Evolutionary conservation across 2,329 filamentous ascomycete genomes (phyloP).

Genomic region (Xylaria sp.): DNA sequence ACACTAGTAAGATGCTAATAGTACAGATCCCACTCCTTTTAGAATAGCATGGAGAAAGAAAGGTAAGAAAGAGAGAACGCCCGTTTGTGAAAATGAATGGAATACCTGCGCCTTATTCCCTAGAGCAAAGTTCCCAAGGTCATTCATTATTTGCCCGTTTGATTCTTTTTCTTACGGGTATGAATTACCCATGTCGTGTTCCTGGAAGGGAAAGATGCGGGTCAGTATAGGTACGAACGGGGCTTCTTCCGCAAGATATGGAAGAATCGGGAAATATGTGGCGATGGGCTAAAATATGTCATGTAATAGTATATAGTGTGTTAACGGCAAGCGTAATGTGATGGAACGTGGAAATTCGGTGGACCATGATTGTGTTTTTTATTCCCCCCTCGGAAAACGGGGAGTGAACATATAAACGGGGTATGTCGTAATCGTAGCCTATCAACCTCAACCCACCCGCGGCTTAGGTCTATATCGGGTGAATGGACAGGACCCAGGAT

Average conservation of each 20-base stretch:
- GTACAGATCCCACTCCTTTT: not conserved
- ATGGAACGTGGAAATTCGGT: not conserved
- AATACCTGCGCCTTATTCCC: too few species aligned
- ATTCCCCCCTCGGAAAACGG: not conserved
- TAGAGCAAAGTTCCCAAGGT: not conserved
- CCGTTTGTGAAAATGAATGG: not conserved
- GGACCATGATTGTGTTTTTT: not conserved
- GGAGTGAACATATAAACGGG: not conserved
- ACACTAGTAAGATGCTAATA: slow-evolving; percentile 1
- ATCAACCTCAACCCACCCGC: slow-evolving; percentile 1
- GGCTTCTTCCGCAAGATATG: slow-evolving; percentile 3
- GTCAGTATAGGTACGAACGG: slow-evolving; percentile 15
- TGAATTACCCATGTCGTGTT: slow-evolving; percentile 74
- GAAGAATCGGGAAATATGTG: slow-evolving; percentile 26
- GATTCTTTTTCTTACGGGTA: slow-evolving; percentile 54
- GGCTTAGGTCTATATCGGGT: slow-evolving; percentile 19
- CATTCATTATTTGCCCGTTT: not conserved
- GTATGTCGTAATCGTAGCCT: slow-evolving; percentile 7
- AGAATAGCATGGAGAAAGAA: too few species aligned
- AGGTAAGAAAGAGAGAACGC: not conserved
- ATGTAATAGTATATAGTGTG: slow-evolving; percentile 4
- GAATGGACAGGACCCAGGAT: slow-evolving; percentile 11
- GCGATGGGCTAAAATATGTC: slow-evolving; percentile 27
- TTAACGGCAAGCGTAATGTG: slow-evolving; percentile 9
- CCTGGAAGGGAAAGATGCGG: slow-evolving; percentile 55